phyloP scores from a whole-genome alignment of 2,329 filamentous ascomycete species.

The Ophiocordyceps polyrhachis-furcata region DNA sequence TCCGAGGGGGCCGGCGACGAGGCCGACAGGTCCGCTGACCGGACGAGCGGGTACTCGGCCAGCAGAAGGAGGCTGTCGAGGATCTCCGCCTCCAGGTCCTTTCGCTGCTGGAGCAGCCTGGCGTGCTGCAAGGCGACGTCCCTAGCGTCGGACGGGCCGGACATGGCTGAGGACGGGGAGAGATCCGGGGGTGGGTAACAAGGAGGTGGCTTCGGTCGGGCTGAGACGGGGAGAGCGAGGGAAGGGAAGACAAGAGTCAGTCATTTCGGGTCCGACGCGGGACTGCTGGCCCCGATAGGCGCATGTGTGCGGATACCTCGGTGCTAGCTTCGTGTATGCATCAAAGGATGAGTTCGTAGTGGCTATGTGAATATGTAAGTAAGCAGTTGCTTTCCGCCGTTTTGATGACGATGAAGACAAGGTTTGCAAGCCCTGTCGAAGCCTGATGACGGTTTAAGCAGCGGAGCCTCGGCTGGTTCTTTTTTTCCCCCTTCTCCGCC shows the following conservation, averaged over 20 bases:
- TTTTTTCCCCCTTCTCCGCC: too few species aligned
- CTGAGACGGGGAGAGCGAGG: background rate
- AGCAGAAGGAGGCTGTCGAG: constrained; percentile 54
- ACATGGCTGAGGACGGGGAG: constrained; percentile 6
- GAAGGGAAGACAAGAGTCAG: background rate
- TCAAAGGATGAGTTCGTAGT: background rate
- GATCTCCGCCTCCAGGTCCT: constrained; percentile 58
- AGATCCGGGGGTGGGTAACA: background rate
- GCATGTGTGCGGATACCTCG: background rate
- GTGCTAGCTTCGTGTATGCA: background rate
- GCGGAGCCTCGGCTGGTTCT: background rate
- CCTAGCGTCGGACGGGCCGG: constrained; percentile 19
- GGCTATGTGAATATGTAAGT: background rate
- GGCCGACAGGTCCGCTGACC: constrained; percentile 17
- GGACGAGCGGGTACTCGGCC: constrained; percentile 34
- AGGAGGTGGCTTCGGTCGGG: background rate
- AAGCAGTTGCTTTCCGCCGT: background rate
- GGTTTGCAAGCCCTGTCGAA: background rate
- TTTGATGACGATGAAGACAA: background rate
- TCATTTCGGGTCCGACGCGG: background rate
- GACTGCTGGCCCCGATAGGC: background rate
- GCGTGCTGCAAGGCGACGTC: constrained; percentile 69
- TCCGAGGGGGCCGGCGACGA: constrained; percentile 38
- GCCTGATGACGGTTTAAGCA: background rate
- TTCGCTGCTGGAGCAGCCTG: constrained; percentile 61